Evolutionary conservation across 257 asterid species (phyloP).

Genomic region (Apocynum venetum): DNA sequence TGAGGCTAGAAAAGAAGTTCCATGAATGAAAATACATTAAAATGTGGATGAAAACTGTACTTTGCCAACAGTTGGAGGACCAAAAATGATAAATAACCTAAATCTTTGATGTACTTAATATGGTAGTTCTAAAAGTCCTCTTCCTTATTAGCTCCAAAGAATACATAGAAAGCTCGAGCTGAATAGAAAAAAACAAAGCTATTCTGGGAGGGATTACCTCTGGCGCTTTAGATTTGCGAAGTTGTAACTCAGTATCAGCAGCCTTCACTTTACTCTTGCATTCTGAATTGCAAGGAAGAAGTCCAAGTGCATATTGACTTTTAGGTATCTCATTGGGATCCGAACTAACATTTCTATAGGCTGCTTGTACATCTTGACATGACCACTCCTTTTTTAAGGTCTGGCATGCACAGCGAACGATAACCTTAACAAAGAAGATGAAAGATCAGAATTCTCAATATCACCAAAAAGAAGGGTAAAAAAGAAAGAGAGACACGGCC

Average conservation of each 20-base stretch:
- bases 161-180: background rate
- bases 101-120: background rate
- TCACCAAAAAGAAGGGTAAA: background rate
- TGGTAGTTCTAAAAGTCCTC: background rate
- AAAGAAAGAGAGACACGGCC: background rate
- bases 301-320: slow-evolving; percentile 70
- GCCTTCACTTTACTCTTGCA: slow-evolving; percentile 68
- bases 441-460: background rate
- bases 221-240: slow-evolving; percentile 49
- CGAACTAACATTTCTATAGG: slow-evolving; percentile 41
- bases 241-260: slow-evolving; percentile 57
- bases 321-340: slow-evolving; percentile 67
- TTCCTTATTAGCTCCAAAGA: background rate
- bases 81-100: background rate
- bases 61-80: too few species aligned
- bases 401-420: slow-evolving; percentile 79
- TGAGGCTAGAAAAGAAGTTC: too few species aligned
- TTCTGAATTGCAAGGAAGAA: slow-evolving; percentile 60
- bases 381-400: slow-evolving; percentile 74
- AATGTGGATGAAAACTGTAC: too few species aligned
- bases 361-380: slow-evolving; percentile 74
- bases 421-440: slow-evolving; percentile 46
- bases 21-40: too few species aligned
- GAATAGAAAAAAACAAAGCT: background rate
- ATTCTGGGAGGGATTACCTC: slow-evolving; percentile 42